These are phyloP conservation scores for Echium plantagineum DNA, from an alignment of 257 asterid species.

Conservation along the genomic window DNA sequence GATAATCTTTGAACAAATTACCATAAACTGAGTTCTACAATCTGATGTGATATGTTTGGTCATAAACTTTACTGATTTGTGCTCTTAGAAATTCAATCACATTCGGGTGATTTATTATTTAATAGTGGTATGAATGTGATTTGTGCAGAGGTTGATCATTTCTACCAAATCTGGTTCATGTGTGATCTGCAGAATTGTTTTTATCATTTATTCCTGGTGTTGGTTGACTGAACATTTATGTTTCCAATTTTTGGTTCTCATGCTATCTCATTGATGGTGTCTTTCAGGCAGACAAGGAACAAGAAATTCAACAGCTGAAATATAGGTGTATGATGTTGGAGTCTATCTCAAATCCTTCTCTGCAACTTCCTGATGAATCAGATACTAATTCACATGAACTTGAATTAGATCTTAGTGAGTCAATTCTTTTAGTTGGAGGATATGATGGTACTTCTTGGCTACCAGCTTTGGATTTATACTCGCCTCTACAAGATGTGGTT, in stretches of 20 bases:
- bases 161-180: too few relatives aligned
- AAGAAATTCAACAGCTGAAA: slow-evolving; percentile 41
- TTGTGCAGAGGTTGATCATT: too few relatives aligned
- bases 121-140: neutral
- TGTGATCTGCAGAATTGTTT: neutral
- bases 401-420: slow-evolving; percentile 27
- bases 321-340: slow-evolving; percentile 33
- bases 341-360: slow-evolving; percentile 25
- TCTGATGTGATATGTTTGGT: too few relatives aligned
- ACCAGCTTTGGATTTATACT: slow-evolving; percentile 50
- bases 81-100: too few relatives aligned
- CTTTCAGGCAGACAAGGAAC: slow-evolving; percentile 53
- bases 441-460: slow-evolving; percentile 65
- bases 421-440: slow-evolving; percentile 65
- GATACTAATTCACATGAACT: slow-evolving; percentile 21
- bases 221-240: neutral
- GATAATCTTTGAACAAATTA: too few relatives aligned
- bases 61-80: too few relatives aligned
- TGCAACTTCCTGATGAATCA: slow-evolving; percentile 18
- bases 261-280: neutral
- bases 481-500: slow-evolving; percentile 49
- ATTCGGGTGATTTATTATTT: neutral
- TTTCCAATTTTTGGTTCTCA: neutral
- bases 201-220: neutral
- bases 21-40: neutral